Base-by-base conservation (phyloP, 2,329 filamentous ascomycete genomes). In the Metarhizium humberi region DNA sequence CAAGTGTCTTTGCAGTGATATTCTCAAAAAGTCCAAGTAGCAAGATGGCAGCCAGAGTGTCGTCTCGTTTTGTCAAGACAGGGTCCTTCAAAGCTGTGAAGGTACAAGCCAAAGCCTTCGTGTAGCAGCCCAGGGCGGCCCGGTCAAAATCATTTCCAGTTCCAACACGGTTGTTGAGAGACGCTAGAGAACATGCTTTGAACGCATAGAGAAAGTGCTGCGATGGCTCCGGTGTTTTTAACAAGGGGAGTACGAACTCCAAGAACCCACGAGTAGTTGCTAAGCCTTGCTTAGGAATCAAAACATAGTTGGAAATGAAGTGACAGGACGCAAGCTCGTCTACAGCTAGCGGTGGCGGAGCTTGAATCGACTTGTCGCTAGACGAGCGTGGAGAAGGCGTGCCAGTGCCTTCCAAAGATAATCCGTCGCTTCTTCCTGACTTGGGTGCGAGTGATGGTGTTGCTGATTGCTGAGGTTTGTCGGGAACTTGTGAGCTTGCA, bases 361-460 rank as follows among this genome's bases (percentile, higher is more conserved):
- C 53, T 13, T 63, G 43, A 30, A 69, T 61, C 16, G 66, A 61
- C 25, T 48, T 51, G 10, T 45, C n/a, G 14, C 60, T 38, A 30
- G 52, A 52, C 30, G 55, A 25, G 55, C 60, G 20, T 4, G 53
- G 30, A 11, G 36, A 32, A 18, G 55, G 47, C 14, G 47, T 48
- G 34, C 48, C 6, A 54, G 30, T 29, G 61, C 59, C 50, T 65
- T 69, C 43, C 62, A 67, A 20, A 62, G 58, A 60, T 67, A 29
- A 67, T 64, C 20, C 42, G 69, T 59, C 3, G 68, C 67, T 29
- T 16, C 59, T 77, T 79, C 67, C 78, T 46, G 75, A 74, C 62
- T 78, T 82, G 54, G 78, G 76, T 10, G 80, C 82, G 62, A 82
- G 77, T 58, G 78, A 75, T 62, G 83, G 82, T 32, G 83, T 84